phyloP scores from a whole-genome alignment of 2,329 filamentous ascomycete species.

The Fusarium metavorans region DNA sequence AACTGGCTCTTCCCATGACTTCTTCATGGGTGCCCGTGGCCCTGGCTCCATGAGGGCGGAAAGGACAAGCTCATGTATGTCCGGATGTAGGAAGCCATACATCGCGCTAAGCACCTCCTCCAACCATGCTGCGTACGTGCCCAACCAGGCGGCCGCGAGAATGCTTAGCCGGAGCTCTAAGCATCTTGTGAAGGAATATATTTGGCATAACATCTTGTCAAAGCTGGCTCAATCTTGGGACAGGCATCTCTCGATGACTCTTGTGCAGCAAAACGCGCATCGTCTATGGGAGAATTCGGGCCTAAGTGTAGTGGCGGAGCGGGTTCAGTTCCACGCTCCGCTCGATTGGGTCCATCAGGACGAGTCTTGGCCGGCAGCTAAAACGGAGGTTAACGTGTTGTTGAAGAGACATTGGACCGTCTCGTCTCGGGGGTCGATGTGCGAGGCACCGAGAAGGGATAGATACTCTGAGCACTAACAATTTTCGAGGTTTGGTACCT shows the following conservation, averaged over 20 bases:
- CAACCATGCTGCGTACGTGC: constrained; percentile 3
- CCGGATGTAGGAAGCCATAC: constrained; percentile 24
- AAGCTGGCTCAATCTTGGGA: background rate
- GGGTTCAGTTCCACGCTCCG: constrained; percentile 19
- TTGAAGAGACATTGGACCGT: constrained; percentile 6
- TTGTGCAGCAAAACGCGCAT: constrained; percentile 29
- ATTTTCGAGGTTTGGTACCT: background rate
- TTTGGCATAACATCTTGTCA: background rate
- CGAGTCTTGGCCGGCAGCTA: constrained; percentile 28
- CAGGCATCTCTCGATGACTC: constrained; percentile 11
- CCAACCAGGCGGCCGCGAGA: background rate
- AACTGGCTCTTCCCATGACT: constrained; percentile 33
- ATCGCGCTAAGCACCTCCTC: constrained; percentile 4
- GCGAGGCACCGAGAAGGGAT: constrained; percentile 20
- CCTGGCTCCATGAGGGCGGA: constrained; percentile 18
- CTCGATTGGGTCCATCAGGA: constrained; percentile 30
- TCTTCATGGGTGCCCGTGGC: constrained; percentile 16
- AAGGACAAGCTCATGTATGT: constrained; percentile 15
- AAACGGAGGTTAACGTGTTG: constrained; percentile 14
- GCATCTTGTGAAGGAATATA: background rate
- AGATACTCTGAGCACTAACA: constrained; percentile 32
- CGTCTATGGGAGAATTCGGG: constrained; percentile 34
- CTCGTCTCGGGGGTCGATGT: constrained; percentile 35
- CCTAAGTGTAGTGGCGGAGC: constrained; percentile 35
- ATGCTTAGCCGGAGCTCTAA: background rate